phyloP scores from a whole-genome alignment of 345 rosid genomes.

The Brassica carinata region DNA sequence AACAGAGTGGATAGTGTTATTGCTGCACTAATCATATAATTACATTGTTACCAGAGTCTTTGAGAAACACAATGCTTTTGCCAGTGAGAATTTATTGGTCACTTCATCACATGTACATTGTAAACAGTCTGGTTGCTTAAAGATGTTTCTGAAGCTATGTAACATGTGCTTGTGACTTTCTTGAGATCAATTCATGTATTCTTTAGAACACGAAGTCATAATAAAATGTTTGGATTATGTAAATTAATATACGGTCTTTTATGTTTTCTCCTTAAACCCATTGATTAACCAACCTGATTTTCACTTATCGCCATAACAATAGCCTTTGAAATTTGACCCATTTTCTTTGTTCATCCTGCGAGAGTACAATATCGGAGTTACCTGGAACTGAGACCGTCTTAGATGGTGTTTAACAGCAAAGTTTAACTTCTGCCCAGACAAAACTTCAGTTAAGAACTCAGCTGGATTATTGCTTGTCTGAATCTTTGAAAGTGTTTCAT shows the following conservation, averaged over 20 bases:
- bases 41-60: conserved; percentile 6
- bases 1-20: conserved; percentile 34
- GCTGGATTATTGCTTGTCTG: neutral
- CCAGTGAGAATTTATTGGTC: conserved; percentile 4
- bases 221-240: conserved; percentile 12
- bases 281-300: neutral
- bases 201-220: neutral
- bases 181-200: conserved; percentile 14
- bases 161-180: neutral
- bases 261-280: neutral
- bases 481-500: neutral
- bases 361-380: neutral
- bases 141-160: conserved; percentile 17
- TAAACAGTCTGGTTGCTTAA: neutral
- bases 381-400: too few species aligned
- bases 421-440: too few species aligned
- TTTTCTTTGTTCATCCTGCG: neutral
- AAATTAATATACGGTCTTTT: neutral
- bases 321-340: neutral
- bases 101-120: conserved; percentile 9
- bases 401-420: too few species aligned
- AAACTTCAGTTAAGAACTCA: neutral
- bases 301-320: too few species aligned
- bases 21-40: neutral
- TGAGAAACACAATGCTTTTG: conserved; percentile 14